phyloP scores from a whole-genome alignment of 148 eudicot species.

The Vaccinium corymbosum region DNA sequence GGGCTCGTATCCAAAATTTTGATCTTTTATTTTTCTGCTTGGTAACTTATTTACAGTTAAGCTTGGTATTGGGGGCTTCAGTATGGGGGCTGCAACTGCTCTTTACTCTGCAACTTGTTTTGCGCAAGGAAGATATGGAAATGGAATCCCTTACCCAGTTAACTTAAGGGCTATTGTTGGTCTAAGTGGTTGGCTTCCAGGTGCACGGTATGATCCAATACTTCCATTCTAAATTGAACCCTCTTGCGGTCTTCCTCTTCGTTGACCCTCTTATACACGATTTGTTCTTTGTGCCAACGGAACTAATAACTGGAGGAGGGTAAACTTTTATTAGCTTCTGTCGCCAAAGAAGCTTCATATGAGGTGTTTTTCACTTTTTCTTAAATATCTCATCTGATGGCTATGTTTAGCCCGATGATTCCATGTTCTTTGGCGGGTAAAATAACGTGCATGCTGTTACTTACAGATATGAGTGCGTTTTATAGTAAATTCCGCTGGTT shows the following conservation, averaged over 20 bases:
- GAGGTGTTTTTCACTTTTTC: background rate
- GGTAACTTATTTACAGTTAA: slow-evolving; percentile 49
- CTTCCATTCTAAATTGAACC: background rate
- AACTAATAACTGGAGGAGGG: background rate
- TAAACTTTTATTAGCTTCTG: background rate
- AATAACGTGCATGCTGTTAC: background rate
- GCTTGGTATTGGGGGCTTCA: slow-evolving; percentile 97
- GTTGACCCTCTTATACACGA: background rate
- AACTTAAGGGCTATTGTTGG: slow-evolving; percentile 68
- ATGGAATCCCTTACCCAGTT: slow-evolving; percentile 74
- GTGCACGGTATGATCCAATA: slow-evolving; percentile 50
- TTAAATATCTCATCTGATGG: background rate
- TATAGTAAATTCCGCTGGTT: background rate
- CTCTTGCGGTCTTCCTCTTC: background rate
- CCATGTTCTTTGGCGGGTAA: background rate
- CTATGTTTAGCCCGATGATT: background rate
- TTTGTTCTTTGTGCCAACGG: background rate
- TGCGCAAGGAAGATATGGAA: slow-evolving; percentile 71
- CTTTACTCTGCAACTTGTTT: slow-evolving; percentile 94
- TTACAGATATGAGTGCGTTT: background rate
- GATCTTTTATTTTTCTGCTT: background rate
- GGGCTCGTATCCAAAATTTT: background rate
- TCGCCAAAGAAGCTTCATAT: background rate
- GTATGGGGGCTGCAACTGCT: slow-evolving; percentile 93
- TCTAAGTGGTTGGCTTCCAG: slow-evolving; percentile 97